Conservation (phyloP, 2,329 filamentous ascomycete genomes). For the Teratosphaeria nubilosa region DNA sequence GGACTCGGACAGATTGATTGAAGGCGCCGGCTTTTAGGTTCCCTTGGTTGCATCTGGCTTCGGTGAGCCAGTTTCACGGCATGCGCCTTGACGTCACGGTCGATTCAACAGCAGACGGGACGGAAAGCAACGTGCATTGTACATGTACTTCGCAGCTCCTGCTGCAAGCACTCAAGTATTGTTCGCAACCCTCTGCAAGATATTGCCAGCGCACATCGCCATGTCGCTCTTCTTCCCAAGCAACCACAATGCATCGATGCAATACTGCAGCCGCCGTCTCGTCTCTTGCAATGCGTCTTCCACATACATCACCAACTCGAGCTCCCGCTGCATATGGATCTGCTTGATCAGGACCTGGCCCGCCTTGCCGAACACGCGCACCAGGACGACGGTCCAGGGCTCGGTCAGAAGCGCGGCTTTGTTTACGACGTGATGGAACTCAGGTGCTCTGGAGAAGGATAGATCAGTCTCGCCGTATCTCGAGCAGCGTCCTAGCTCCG, state of each 20-base stretch:
- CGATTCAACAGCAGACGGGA: no score
- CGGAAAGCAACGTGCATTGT: no score
- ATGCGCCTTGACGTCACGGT: no score
- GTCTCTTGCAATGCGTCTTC: neutral
- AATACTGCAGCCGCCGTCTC: neutral
- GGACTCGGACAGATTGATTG: no score
- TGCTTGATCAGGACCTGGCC: constrained; percentile 5
- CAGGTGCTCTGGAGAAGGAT: constrained; percentile 7
- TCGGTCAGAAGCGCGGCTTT: constrained; percentile 12
- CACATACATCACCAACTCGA: neutral
- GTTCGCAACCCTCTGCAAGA: neutral
- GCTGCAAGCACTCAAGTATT: neutral
- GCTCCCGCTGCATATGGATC: neutral
- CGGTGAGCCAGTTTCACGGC: no score
- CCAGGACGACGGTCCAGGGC: constrained; percentile 11
- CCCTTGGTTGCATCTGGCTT: no score
- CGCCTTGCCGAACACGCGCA: constrained; percentile 9
- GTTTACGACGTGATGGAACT: constrained; percentile 11
- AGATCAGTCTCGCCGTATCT: constrained; percentile 1
- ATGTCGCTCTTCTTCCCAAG: neutral
- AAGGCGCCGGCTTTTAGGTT: no score
- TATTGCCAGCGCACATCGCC: neutral
- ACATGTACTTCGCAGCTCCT: no score
- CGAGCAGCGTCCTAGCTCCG: constrained; percentile 9
- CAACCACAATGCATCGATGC: neutral